phyloP scores from a whole-genome alignment of 2,329 filamentous ascomycete species.

The Cucurbitaria berberidis region DNA sequence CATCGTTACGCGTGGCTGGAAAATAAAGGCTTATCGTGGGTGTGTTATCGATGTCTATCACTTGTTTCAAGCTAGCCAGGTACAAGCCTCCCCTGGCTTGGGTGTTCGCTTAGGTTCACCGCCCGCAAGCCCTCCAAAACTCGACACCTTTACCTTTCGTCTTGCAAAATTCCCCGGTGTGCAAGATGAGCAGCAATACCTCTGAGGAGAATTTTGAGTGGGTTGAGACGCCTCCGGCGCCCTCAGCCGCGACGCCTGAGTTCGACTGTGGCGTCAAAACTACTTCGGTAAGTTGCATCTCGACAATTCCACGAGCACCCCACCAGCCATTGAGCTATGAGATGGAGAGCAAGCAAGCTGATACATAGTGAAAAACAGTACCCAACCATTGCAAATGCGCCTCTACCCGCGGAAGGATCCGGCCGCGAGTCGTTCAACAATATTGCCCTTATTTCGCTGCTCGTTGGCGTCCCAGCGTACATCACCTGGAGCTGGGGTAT shows the following conservation, averaged over 20 bases:
- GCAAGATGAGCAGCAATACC: conserved; percentile 45
- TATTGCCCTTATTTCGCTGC: conserved; percentile 71
- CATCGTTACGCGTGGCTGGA: too few relatives aligned
- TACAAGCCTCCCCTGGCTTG: conserved; percentile 19
- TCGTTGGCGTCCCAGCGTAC: conserved; percentile 77
- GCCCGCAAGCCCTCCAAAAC: conserved; percentile 31
- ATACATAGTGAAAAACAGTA: conserved; percentile 61
- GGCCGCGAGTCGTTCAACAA: conserved; percentile 90
- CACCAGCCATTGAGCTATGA: conserved; percentile 41
- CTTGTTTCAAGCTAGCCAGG: conserved; percentile 21
- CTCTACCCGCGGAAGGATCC: conserved; percentile 86
- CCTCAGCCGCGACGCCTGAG: conserved; percentile 57
- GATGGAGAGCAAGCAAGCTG: conserved; percentile 26
- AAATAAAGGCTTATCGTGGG: conserved; percentile 1
- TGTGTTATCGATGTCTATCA: conserved; percentile 2
- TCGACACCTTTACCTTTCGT: conserved; percentile 30
- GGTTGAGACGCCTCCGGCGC: conserved; percentile 66
- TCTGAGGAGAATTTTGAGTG: conserved; percentile 69
- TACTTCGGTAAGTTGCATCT: conserved; percentile 59
- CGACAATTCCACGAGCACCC: conserved; percentile 21
- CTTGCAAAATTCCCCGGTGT: conserved; percentile 41
- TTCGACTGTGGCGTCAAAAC: conserved; percentile 67
- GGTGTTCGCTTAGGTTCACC: conserved; percentile 38
- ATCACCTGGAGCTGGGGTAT: conserved; percentile 83
- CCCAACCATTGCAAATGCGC: conserved; percentile 89